Percentiles rank a stretch among this genome's conserved stretches.
Conservation (phyloP, 768 basidiomycete species). For the Melanogaster broomeanus region DNA sequence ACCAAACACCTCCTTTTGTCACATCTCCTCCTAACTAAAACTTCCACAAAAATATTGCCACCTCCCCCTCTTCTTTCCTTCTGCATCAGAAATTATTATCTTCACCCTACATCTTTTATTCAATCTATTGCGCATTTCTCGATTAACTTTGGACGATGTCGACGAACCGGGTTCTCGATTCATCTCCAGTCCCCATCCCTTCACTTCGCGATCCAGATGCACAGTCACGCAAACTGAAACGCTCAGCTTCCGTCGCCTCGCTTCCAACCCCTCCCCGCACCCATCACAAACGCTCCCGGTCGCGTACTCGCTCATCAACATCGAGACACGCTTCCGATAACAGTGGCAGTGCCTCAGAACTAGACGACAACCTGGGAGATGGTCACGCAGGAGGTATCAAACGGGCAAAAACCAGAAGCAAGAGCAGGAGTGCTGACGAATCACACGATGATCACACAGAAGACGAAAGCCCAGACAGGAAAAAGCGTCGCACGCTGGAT, state of each 20-base stretch:
- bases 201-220: slow-evolving; percentile 13
- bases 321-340: slow-evolving; percentile 46
- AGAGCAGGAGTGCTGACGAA: slow-evolving; percentile 14
- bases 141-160: slow-evolving; percentile 21
- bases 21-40: background rate
- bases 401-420: slow-evolving; percentile 15
- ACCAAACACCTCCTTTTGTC: background rate
- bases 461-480: slow-evolving; percentile 25
- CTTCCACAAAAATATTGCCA: background rate
- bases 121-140: background rate
- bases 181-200: slow-evolving; percentile 23
- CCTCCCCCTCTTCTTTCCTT: background rate
- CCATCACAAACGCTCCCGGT: slow-evolving; percentile 46
- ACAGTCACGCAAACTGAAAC: slow-evolving; percentile 47
- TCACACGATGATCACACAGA: slow-evolving; percentile 21
- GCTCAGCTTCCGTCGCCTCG: slow-evolving; percentile 63
- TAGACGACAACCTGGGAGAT: slow-evolving; percentile 18
- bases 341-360: slow-evolving; percentile 39
- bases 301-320: slow-evolving; percentile 44
- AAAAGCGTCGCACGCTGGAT: slow-evolving; percentile 41
- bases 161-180: slow-evolving; percentile 36
- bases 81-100: background rate
- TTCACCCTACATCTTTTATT: background rate
- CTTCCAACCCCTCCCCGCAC: slow-evolving; percentile 70
- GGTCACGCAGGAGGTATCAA: slow-evolving; percentile 12